Evolutionary conservation across 805 yeast genomes (phyloP).

Genomic region (Lachancea dasiensis): DNA sequence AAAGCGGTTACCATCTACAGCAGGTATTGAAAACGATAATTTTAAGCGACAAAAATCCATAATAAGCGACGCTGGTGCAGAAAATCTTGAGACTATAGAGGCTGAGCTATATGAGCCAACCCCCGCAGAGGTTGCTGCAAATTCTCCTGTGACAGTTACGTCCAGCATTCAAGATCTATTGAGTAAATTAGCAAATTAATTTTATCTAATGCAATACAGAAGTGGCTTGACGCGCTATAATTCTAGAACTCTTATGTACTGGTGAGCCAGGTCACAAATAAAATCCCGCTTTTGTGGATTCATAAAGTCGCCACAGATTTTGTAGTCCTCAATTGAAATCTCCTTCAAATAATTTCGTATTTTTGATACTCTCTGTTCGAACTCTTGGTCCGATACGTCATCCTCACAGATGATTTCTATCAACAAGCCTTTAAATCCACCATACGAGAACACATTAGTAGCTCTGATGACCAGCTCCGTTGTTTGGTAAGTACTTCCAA

Average conservation of each 20-base stretch:
- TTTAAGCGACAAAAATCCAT: constrained; percentile 9
- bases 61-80: constrained; percentile 6
- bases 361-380: constrained; percentile 14
- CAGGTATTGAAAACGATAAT: background rate
- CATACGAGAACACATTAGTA: constrained; percentile 28
- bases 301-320: constrained; percentile 17
- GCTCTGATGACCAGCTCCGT: constrained; percentile 22
- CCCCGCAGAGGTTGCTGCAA: constrained; percentile 11
- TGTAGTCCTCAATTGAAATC: constrained; percentile 19
- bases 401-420: constrained; percentile 21
- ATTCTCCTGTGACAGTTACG: constrained; percentile 21
- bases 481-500: constrained; percentile 28
- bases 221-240: constrained; percentile 11
- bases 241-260: constrained; percentile 27
- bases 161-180: constrained; percentile 32
- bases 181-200: constrained; percentile 30
- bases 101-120: constrained; percentile 15
- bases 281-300: constrained; percentile 12
- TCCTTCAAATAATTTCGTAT: constrained; percentile 16
- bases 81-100: constrained; percentile 8
- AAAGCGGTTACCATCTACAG: background rate
- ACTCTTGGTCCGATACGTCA: constrained; percentile 13
- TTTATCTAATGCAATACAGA: background rate
- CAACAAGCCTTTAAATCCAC: constrained; percentile 31
- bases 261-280: constrained; percentile 26